phyloP scores from a whole-genome alignment of 768 basidiomycete species.

The Favolaschia claudopus region DNA sequence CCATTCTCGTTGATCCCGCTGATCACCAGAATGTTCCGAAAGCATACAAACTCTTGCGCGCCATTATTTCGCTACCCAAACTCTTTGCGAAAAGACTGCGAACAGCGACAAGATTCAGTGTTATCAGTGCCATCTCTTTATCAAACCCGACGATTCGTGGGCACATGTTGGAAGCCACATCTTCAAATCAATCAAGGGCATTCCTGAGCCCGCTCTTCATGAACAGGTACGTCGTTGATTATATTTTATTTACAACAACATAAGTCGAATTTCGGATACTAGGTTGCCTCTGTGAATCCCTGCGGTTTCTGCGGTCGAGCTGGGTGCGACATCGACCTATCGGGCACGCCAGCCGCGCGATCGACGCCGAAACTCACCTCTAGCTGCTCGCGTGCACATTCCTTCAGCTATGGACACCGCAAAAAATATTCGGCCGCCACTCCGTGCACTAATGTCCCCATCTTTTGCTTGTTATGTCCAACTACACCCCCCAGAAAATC shows the following conservation, averaged over 20 bases:
- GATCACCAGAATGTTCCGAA: too few relatives aligned
- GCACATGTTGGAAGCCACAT: conserved; percentile 3
- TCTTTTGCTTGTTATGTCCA: not conserved
- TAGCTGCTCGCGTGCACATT: not conserved
- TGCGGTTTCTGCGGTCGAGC: conserved; percentile 4
- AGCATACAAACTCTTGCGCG: too few relatives aligned
- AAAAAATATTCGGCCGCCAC: conserved; percentile 7
- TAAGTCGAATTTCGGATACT: not conserved
- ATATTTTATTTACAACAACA: not conserved
- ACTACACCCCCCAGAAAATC: not conserved
- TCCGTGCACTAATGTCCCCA: conserved; percentile 1
- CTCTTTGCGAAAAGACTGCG: not conserved
- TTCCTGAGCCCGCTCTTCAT: not conserved
- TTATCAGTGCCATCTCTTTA: not conserved
- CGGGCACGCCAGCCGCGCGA: not conserved
- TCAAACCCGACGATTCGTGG: conserved; percentile 2
- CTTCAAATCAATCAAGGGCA: not conserved
- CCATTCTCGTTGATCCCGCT: too few relatives aligned
- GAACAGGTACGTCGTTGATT: not conserved
- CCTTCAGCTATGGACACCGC: not conserved
- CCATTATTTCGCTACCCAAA: conserved; percentile 1
- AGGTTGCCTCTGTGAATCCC: not conserved
- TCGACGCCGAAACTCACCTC: not conserved
- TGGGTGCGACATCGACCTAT: not conserved
- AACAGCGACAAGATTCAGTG: not conserved